Base-by-base conservation (phyloP, 106 monocot genomes). In the Phalaenopsis aphrodite region DNA sequence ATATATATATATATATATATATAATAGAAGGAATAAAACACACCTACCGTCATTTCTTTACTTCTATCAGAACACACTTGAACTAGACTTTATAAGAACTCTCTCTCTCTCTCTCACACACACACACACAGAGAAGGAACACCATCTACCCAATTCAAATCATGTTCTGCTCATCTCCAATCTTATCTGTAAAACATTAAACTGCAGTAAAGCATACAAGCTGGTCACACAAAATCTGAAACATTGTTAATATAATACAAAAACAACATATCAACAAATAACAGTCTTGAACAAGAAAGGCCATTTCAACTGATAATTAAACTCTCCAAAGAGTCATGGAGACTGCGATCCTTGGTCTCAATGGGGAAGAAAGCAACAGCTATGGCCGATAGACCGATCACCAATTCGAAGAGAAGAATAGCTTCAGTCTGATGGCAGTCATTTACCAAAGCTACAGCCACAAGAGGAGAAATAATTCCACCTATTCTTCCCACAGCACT, bases 401-500 rank as follows among this genome's bases (percentile, higher is more conserved):
- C 81, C 5, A 75, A 2, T 74, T 85, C 89, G 72, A 92, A 92
- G 78, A 89, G 46, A 45, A 89, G 12, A 49, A 92, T 79, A 3
- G 85, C 88, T 55, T 75, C 75, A 3, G 78, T 61, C 72, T 85
- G 87, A 23, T 82, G 87, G 79, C 91, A 92, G 56, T 81, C 72
- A 10, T 85, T 77, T 11, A 92, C 85, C 55, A 92, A 71, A 36
- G 84, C 89, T 36, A 92, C 85, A 15, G 91, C 91, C 14, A 92
- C 87, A 5, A 91, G 88, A 10, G 91, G 91, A 56, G 87, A 91
- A 19, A 85, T 39, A 9, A 92, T 89, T 41, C 91, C 91, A 8
- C 91, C 91, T 8, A 92, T 79, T 76, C 87, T 85, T 56, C 89
- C 89, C 10, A 92, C 9, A 0, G 88, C 87, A 76, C 78, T 84